These are phyloP conservation scores for Phellopilus nigrolimitatus DNA, from an alignment of 1,284 basidiomycete genomes.

Conservation along the genomic window DNA sequence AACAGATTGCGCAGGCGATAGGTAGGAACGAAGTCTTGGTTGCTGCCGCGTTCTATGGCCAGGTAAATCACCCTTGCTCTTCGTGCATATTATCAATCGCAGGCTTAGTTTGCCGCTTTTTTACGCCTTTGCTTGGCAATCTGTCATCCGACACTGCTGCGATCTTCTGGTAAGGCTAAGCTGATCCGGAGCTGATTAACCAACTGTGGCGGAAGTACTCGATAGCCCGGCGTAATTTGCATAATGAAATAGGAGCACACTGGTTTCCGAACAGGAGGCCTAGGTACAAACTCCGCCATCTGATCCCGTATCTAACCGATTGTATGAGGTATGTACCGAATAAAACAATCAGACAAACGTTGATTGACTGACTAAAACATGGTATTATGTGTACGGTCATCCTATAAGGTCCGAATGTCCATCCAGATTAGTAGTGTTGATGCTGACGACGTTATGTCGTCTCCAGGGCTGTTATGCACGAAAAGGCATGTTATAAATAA, in stretches of 20 bases:
- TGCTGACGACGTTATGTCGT: slow-evolving; percentile 6
- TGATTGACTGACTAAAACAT: too few relatives aligned
- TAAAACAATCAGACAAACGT: background rate
- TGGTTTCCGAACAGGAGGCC: slow-evolving; percentile 73
- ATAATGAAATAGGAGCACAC: slow-evolving; percentile 51
- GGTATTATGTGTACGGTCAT: slow-evolving; percentile 74
- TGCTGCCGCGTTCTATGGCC: slow-evolving; percentile 84
- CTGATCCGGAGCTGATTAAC: slow-evolving; percentile 53
- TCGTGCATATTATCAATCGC: background rate
- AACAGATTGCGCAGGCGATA: slow-evolving; percentile 62
- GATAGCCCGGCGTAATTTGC: slow-evolving; percentile 40
- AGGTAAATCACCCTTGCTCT: slow-evolving; percentile 39
- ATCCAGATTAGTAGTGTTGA: background rate
- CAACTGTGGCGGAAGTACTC: slow-evolving; percentile 49
- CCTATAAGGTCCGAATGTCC: slow-evolving; percentile 59
- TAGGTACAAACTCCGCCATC: slow-evolving; percentile 65
- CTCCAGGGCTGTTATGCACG: slow-evolving; percentile 71
- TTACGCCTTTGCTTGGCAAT: slow-evolving; percentile 2
- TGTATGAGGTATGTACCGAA: slow-evolving; percentile 65
- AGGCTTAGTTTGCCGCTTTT: background rate
- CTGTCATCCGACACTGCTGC: background rate
- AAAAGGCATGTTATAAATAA: slow-evolving; percentile 52
- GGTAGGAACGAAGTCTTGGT: slow-evolving; percentile 85
- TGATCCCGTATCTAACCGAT: slow-evolving; percentile 80
- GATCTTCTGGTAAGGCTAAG: slow-evolving; percentile 51